These are phyloP conservation scores for Termitomyces bulborhizus DNA, from an alignment of 768 basidiomycete genomes.

Conservation along the genomic window DNA sequence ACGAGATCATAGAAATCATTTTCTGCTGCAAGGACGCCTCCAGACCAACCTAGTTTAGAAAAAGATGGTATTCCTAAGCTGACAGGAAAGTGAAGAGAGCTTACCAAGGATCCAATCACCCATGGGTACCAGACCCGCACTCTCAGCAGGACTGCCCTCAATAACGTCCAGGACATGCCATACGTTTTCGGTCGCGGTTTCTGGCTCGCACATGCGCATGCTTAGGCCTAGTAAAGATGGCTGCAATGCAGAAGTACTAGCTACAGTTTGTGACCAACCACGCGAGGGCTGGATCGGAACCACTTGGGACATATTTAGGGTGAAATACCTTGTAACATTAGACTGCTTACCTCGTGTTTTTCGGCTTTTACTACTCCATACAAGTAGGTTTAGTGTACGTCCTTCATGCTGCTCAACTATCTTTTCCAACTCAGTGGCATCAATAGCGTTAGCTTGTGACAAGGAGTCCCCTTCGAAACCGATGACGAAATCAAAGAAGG, in stretches of 20 bases:
- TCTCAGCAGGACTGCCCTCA: slow-evolving; percentile 95
- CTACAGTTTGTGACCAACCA: slow-evolving; percentile 59
- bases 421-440: slow-evolving; percentile 65
- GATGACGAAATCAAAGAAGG: slow-evolving; percentile 96
- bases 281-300: slow-evolving; percentile 83
- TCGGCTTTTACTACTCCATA: slow-evolving; percentile 81
- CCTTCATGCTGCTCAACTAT: slow-evolving; percentile 84
- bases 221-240: slow-evolving; percentile 93
- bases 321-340: slow-evolving; percentile 1
- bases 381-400: slow-evolving; percentile 57
- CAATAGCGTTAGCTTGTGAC: slow-evolving; percentile 48
- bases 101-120: slow-evolving; percentile 47
- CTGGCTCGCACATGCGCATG: slow-evolving; percentile 90
- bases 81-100: slow-evolving; percentile 1
- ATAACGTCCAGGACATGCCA: slow-evolving; percentile 98
- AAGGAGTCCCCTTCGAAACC: slow-evolving; percentile 74
- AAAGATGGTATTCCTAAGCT: slow-evolving; percentile 22
- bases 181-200: slow-evolving; percentile 83
- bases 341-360: slow-evolving; percentile 54
- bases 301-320: slow-evolving; percentile 37
- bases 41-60: slow-evolving; percentile 85
- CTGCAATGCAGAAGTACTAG: slow-evolving; percentile 39
- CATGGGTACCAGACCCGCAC: slow-evolving; percentile 92
- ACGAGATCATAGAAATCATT: slow-evolving; percentile 96
- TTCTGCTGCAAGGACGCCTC: slow-evolving; percentile 85